Base-by-base conservation (phyloP, 768 basidiomycete genomes). In the Epithele typhae region DNA sequence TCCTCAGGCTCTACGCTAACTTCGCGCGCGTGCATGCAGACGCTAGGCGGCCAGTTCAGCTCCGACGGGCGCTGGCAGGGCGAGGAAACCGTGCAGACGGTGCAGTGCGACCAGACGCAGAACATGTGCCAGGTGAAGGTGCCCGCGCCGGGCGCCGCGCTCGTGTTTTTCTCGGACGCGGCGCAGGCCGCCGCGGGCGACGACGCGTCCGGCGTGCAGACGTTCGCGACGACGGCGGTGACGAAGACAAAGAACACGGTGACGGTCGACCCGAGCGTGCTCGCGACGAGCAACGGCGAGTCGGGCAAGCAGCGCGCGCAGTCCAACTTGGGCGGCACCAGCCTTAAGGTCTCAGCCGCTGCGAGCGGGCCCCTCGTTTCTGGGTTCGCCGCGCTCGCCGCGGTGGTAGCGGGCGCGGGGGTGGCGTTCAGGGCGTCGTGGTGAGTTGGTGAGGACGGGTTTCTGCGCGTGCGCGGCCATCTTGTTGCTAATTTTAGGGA, bases 61-160 rank as follows among this genome's bases (percentile, higher is more conserved):
- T 80, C 79, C 2, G 86, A 91, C 57, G 88, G 87, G 0, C 77
- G 82, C 41, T 73, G 81, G 34, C 68, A 69, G 43, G 86, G 85
- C 42, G 57, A 64, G 1, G 68, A 78, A 36, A 62, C 72, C 48
- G 72, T 89, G 15, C 68, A 76, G 51, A 81, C 77, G 1, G 72
- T 90, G 23, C 56, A 62, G 15, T 92, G 89, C 56, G 73, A 84
- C 59, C 64, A 69, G 30, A 60, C 61, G 8, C 65, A 66, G 48
- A 76, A 78, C 56, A 67, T 68, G 1, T 91, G 88, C 62, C 54
- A 64, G 25, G 68, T 90, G 41, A 72, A 71, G 12, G 77, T 91
- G 39, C 74, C 77, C 34, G 83, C 87, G 0, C 88, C 89, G 0
- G 78, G 77, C 30, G 82, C 84, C 50, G 87, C 87, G 1, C 70